These are phyloP conservation scores for Aurantiochytrium sp. DNA, from an alignment of 108 stramenopile species.

Conservation along the genomic window DNA sequence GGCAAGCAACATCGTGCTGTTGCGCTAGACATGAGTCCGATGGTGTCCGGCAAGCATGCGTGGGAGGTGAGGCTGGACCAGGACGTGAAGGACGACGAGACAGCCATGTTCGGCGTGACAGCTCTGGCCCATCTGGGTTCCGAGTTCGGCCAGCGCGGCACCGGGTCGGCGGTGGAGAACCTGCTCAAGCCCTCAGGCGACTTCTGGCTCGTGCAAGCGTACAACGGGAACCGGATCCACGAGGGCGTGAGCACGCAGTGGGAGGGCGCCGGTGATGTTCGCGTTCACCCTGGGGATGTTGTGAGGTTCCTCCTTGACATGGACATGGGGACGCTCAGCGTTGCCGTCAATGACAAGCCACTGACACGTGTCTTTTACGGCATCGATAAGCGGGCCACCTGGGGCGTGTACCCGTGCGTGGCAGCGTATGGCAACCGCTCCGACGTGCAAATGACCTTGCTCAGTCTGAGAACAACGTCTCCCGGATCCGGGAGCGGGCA, in stretches of 20 bases:
- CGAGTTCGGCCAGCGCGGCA: neutral
- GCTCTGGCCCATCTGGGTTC: neutral
- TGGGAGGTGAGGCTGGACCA: neutral
- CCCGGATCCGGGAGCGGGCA: neutral
- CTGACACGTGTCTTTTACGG: constrained; percentile 10
- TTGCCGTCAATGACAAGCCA: neutral
- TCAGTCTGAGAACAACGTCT: neutral
- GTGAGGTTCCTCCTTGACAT: neutral
- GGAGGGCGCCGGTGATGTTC: neutral
- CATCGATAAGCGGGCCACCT: neutral
- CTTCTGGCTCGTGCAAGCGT: neutral
- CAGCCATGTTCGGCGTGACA: neutral
- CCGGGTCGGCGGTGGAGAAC: neutral
- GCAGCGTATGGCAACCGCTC: constrained; percentile 4
- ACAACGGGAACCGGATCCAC: neutral
- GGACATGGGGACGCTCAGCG: neutral
- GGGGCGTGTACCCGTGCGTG: constrained; percentile 24
- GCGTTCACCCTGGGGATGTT: constrained; percentile 1
- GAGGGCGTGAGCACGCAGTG: neutral
- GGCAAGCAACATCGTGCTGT: constrained; percentile 7
- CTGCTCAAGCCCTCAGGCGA: constrained; percentile 5
- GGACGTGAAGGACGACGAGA: neutral
- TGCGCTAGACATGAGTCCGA: neutral
- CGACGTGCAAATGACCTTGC: neutral
- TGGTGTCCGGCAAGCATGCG: neutral